Evolutionary conservation across 2,329 filamentous ascomycete species (phyloP).

Genomic region (Plenodomus biglobosus): DNA sequence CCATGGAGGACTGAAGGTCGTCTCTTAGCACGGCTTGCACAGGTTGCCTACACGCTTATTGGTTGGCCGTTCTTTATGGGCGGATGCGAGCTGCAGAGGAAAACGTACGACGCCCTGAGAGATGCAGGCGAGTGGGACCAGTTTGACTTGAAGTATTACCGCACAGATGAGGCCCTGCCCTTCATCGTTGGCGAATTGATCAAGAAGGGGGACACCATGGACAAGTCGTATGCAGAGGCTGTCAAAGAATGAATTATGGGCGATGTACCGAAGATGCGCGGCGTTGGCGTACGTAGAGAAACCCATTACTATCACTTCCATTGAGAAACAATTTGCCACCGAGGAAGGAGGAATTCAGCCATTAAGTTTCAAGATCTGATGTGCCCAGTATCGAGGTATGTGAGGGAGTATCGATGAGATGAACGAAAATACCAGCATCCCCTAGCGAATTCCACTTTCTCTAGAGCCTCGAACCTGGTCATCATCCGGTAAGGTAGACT

Average conservation of each 20-base stretch:
- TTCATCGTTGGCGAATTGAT: conserved; percentile 43
- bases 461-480: no score
- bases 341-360: no score
- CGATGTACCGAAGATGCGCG: no score
- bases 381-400: no score
- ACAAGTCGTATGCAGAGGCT: conserved; percentile 24
- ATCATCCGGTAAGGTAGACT: no score
- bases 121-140: conserved; percentile 53
- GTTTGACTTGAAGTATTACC: conserved; percentile 49
- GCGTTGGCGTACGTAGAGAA: no score
- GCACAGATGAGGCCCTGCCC: conserved; percentile 32
- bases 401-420: no score
- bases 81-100: conserved; percentile 54
- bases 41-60: conserved; percentile 49
- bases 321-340: no score
- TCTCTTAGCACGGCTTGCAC: conserved; percentile 48
- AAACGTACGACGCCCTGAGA: conserved; percentile 50
- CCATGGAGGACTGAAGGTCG: conserved; percentile 53
- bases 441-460: no score
- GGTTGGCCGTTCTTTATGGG: conserved; percentile 58
- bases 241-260: conserved; percentile 13
- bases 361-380: no score
- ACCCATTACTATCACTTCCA: no score
- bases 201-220: conserved; percentile 28
- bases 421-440: no score